phyloP scores from a whole-genome alignment of 2,329 filamentous ascomycete species.

The Stachybotrys chlorohalonatus region DNA sequence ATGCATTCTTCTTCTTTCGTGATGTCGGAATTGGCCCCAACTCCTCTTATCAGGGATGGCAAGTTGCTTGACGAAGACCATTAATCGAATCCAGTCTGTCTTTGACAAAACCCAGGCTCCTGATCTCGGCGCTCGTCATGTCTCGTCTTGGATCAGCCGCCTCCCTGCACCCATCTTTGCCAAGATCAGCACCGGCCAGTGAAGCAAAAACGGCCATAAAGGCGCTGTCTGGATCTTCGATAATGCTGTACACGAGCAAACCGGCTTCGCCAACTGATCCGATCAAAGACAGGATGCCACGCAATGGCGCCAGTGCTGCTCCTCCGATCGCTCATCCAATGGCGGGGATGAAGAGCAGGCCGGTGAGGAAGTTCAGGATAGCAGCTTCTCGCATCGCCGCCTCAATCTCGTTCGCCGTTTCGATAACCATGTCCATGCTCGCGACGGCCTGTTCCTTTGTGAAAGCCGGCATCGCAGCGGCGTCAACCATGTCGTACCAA shows the following conservation, averaged over 20 bases:
- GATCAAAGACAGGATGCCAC: slow-evolving; percentile 8
- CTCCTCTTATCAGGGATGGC: no score
- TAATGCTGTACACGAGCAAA: slow-evolving; percentile 12
- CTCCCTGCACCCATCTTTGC: slow-evolving; percentile 3
- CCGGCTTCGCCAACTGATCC: slow-evolving; percentile 12
- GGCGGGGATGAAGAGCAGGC: slow-evolving; percentile 39
- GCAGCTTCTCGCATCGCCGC: slow-evolving; percentile 10
- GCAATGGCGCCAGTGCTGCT: slow-evolving; percentile 4
- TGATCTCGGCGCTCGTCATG: slow-evolving; percentile 5
- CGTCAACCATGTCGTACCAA: slow-evolving; percentile 1
- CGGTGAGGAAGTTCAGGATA: slow-evolving; percentile 26
- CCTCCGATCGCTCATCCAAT: slow-evolving; percentile 31
- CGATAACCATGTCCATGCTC: slow-evolving; percentile 15
- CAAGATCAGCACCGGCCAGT: slow-evolving; percentile 7
- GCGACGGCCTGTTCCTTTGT: slow-evolving; percentile 8
- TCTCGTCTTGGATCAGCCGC: slow-evolving; percentile 7
- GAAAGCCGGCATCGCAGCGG: neutral
- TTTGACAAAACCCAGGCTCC: slow-evolving; percentile 8
- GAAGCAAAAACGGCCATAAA: slow-evolving; percentile 13
- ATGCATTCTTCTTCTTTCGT: no score
- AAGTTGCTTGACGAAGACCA: neutral
- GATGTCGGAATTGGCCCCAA: no score
- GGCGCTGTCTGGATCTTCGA: slow-evolving; percentile 14
- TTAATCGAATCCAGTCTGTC: slow-evolving; percentile 5
- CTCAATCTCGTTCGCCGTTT: slow-evolving; percentile 12